A percentile compares a stretch with the other conserved stretches of the same genome.
Conservation (phyloP, 1,284 basidiomycete species). For the Earliella scabrosa region DNA sequence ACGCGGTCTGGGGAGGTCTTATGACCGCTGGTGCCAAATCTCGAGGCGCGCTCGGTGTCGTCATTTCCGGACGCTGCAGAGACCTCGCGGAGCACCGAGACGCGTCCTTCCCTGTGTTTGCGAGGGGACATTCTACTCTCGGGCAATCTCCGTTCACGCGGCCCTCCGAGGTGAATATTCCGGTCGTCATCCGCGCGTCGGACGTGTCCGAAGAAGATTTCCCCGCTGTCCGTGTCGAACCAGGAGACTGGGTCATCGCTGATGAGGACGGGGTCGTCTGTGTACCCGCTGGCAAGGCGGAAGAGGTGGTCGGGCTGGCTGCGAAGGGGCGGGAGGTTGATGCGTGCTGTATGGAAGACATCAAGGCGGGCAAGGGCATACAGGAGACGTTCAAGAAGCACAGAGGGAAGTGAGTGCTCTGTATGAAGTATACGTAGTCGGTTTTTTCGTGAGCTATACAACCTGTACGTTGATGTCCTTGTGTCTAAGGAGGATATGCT, state of each 20-base stretch:
- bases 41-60: conserved; percentile 70
- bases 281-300: conserved; percentile 63
- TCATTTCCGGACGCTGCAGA: conserved; percentile 85
- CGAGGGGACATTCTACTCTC: conserved; percentile 82
- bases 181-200: conserved; percentile 65
- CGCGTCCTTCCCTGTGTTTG: conserved; percentile 76
- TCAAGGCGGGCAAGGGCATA: conserved; percentile 75
- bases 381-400: conserved; percentile 80
- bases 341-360: conserved; percentile 76
- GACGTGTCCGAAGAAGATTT: conserved; percentile 41
- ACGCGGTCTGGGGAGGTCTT: conserved; percentile 91
- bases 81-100: conserved; percentile 80
- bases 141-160: conserved; percentile 91
- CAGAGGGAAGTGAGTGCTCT: conserved; percentile 58
- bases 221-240: conserved; percentile 63
- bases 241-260: conserved; percentile 85
- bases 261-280: conserved; percentile 93
- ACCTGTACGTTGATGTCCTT: too few relatives aligned
- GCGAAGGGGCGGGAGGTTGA: conserved; percentile 70
- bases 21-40: conserved; percentile 86
- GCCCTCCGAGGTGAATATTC: conserved; percentile 78
- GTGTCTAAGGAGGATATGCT: too few relatives aligned
- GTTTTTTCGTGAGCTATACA: too few relatives aligned
- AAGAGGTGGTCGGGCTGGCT: conserved; percentile 66
- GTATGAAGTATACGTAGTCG: too few relatives aligned